Evolutionary conservation across 805 yeast genomes (phyloP), one percentile per base, ranked within the genome.

Genomic region (Sugiyamaella chiloensis): DNA sequence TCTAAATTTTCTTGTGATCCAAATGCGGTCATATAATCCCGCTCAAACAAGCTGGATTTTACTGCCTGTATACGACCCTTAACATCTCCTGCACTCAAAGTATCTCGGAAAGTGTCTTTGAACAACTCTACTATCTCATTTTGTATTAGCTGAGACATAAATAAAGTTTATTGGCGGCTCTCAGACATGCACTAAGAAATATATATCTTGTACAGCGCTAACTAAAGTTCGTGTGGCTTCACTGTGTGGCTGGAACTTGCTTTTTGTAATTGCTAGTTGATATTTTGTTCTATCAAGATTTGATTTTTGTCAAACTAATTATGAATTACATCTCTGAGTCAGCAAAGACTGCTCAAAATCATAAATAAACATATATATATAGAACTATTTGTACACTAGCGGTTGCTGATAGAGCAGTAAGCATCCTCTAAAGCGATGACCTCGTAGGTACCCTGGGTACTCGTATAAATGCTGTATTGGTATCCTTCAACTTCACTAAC

Each of bases 361-460:
- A n/a, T n/a, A n/a, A n/a, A n/a, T n/a, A n/a, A n/a, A n/a, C n/a
- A n/a, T n/a, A n/a, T n/a, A n/a, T n/a, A 20, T 6, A 30, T 4
- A 34, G 14, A 20, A 7, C 41, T 37, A 37, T 16, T 37, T 16
- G 26, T 11, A 16, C n/a, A 12, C 37, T 36, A 44, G 8, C 47
- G 29, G 39, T 30, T 47, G 34, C 43, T 27, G 2, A 51, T 55
- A 29, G 60, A 44, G 72, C 99, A 93, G 65, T 70, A 85, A 6
- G 86, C 84, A 68, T 93, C 99, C 39, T 79, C 79, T n/a, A 93
- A 80, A 60, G 84, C 89, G 37, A 88, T 77, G 4, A 97, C 97
- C 65, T 90, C 96, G 61, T 93, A 93, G 2, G 87, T 84, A 40
- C 99, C 99, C 64, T 90, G 96, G 54, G 87, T 69, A 56, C 87